Percentiles rank a stretch among this genome's conserved stretches.
phyloP scores from a whole-genome alignment of 371 early-diverging fungal genomes.

The Syncephalis plumigaleata region DNA sequence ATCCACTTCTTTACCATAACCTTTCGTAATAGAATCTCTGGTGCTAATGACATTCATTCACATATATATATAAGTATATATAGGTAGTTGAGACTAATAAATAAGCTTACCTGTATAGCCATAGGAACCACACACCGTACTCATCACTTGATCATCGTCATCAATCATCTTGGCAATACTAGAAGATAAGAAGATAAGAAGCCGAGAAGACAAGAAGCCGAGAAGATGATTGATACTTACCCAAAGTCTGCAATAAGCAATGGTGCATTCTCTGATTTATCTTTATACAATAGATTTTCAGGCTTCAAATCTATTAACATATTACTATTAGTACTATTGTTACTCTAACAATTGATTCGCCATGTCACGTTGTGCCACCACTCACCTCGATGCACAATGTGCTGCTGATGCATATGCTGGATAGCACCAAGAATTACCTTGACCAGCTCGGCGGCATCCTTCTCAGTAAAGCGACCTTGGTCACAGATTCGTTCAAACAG shows the following conservation, averaged over 20 bases:
- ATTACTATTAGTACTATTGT: not conserved
- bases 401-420: slow-evolving; percentile 56
- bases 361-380: too few relatives aligned
- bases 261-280: slow-evolving; percentile 28
- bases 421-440: slow-evolving; percentile 40
- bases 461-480: slow-evolving; percentile 72
- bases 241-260: slow-evolving; percentile 51
- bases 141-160: slow-evolving; percentile 23
- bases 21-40: slow-evolving; percentile 58
- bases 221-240: not conserved
- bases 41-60: too few relatives aligned
- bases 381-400: slow-evolving; percentile 51
- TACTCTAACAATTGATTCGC: not conserved
- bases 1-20: slow-evolving; percentile 65
- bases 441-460: slow-evolving; percentile 59
- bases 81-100: too few relatives aligned
- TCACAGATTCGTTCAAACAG: slow-evolving; percentile 75
- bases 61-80: not conserved
- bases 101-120: slow-evolving; percentile 18
- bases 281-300: slow-evolving; percentile 58
- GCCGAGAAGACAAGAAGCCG: too few relatives aligned
- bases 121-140: slow-evolving; percentile 40
- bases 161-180: slow-evolving; percentile 35
- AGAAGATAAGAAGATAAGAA: slow-evolving; percentile 1
- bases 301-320: slow-evolving; percentile 51